Conservation (phyloP, 768 basidiomycete genomes). For the Scleroderma citrinum region DNA sequence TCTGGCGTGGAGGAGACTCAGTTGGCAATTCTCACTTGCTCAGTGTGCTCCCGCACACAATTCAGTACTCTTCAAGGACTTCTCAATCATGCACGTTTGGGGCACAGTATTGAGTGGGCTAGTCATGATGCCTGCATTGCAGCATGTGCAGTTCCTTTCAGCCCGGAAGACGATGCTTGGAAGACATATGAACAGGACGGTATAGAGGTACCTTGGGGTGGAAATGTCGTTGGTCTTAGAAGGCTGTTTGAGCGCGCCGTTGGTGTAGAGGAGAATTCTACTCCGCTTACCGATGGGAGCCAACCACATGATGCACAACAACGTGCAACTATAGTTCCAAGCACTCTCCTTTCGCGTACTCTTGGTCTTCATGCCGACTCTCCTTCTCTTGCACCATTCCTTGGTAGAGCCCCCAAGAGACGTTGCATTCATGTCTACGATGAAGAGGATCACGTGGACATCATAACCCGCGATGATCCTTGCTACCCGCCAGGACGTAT, state of each 20-base stretch:
- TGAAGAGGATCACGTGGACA: constrained; percentile 30
- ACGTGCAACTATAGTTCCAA: constrained; percentile 14
- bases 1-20: constrained; percentile 25
- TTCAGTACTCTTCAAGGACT: constrained; percentile 49
- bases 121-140: constrained; percentile 49
- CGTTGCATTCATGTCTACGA: constrained; percentile 35
- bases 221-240: constrained; percentile 39
- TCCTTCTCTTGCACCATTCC: constrained; percentile 45
- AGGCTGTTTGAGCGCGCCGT: constrained; percentile 48
- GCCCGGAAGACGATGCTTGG: constrained; percentile 27
- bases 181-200: constrained; percentile 36
- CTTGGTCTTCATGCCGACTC: constrained; percentile 48
- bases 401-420: constrained; percentile 38
- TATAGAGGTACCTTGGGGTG: constrained; percentile 27
- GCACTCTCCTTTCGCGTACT: constrained; percentile 40
- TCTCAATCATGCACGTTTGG: constrained; percentile 47
- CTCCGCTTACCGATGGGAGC: constrained; percentile 2
- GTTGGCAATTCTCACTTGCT: constrained; percentile 34
- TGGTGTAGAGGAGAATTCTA: constrained; percentile 26
- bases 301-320: constrained; percentile 3
- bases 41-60: constrained; percentile 39
- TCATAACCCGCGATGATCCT: constrained; percentile 17
- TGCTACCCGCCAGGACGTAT: neutral
- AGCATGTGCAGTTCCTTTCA: constrained; percentile 35
- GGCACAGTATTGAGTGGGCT: constrained; percentile 42